Conservation (phyloP, 2,329 filamentous ascomycete species). For the Aspergillus ochraceoroseus region DNA sequence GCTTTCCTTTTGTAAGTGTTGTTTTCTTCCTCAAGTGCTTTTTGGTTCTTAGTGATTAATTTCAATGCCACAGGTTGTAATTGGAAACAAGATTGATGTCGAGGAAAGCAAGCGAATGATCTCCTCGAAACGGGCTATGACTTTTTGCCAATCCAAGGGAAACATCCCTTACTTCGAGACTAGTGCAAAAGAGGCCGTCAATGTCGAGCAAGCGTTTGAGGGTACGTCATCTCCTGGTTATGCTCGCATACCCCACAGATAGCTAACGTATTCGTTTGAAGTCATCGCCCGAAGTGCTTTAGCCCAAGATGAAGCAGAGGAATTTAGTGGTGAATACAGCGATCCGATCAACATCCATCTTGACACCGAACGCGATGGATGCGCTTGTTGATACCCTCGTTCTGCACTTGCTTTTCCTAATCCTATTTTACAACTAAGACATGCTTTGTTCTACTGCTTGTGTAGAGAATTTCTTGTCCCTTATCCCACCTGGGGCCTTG, state of each 20-base stretch:
- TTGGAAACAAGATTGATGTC: constrained; percentile 98
- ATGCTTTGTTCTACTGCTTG: constrained; percentile 11
- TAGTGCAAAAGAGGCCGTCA: constrained; percentile 96
- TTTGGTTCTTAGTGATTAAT: constrained; percentile 8
- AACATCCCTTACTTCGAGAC: constrained; percentile 99
- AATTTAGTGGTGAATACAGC: constrained; percentile 95
- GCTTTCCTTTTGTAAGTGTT: constrained; percentile 83
- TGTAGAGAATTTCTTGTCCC: constrained; percentile 2
- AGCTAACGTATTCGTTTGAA: constrained; percentile 37
- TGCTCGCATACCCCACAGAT: background rate
- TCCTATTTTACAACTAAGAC: constrained; percentile 21
- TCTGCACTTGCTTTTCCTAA: constrained; percentile 26
- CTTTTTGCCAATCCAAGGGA: constrained; percentile 95
- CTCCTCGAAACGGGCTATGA: constrained; percentile 90
- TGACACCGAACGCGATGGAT: constrained; percentile 87
- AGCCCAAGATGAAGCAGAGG: constrained; percentile 93
- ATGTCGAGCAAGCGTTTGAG: constrained; percentile 85
- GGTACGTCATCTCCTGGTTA: constrained; percentile 42
- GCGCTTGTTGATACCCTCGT: constrained; percentile 66
- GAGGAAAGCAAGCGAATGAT: constrained; percentile 98
- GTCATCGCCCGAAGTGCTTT: constrained; percentile 95
- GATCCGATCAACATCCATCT: constrained; percentile 98
- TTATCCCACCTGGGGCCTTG: constrained; percentile 7
- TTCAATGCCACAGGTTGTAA: constrained; percentile 61
- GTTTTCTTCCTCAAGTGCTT: background rate